phyloP scores from a whole-genome alignment of 768 basidiomycete species.

The Antrodiella citrinella region DNA sequence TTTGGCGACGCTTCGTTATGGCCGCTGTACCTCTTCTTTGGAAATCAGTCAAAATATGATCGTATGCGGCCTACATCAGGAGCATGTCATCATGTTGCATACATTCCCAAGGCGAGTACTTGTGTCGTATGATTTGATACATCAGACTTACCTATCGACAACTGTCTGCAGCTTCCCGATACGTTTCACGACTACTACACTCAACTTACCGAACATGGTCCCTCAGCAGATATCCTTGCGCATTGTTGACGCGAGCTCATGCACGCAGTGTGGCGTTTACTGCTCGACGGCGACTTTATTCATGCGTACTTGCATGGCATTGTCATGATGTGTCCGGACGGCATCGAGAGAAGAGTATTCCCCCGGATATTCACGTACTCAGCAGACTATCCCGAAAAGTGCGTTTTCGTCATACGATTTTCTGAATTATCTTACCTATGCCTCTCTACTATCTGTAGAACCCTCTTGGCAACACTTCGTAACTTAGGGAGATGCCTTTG shows the following conservation, averaged over 20 bases:
- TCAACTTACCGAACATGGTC: constrained; percentile 7
- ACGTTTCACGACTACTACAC: constrained; percentile 22
- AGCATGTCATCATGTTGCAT: constrained; percentile 34
- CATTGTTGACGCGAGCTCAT: constrained; percentile 27
- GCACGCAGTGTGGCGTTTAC: constrained; percentile 20
- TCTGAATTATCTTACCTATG: no score
- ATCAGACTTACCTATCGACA: not conserved
- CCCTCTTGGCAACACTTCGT: constrained; percentile 18
- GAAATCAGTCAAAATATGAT: constrained; percentile 35
- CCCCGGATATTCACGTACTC: constrained; percentile 22
- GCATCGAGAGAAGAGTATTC: constrained; percentile 16
- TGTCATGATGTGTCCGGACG: constrained; percentile 21
- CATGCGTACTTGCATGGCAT: constrained; percentile 21
- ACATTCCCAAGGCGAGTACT: constrained; percentile 30
- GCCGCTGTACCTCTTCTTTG: constrained; percentile 33
- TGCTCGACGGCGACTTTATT: constrained; percentile 17
- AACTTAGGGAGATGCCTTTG: constrained; percentile 23
- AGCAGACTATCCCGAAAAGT: constrained; percentile 32
- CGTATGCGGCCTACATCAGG: constrained; percentile 20
- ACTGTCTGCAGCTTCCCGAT: constrained; percentile 24
- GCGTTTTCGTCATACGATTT: no score
- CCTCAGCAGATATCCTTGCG: constrained; percentile 16
- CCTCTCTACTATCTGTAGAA: no score
- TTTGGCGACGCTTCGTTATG: constrained; percentile 26
- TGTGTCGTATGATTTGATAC: not conserved